Conservation (phyloP, 306 rosid species). For the Glycyrrhiza uralensis region DNA sequence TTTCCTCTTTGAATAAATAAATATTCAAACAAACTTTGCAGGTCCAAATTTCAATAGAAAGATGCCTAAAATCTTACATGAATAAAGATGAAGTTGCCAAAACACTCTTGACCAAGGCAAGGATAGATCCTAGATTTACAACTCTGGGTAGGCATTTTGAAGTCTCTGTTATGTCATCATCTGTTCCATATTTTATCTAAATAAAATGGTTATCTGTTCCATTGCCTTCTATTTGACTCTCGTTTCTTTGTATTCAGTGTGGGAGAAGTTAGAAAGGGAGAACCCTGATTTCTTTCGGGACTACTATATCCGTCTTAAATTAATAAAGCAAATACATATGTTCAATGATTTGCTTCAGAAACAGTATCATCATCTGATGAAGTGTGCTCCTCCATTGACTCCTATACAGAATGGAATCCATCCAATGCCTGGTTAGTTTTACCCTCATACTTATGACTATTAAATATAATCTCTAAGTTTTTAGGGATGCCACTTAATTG, state of each 20-base stretch:
- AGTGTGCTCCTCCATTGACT: conserved; percentile 67
- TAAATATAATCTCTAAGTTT: not conserved
- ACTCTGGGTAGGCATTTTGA: conserved; percentile 54
- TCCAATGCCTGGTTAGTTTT: conserved; percentile 76
- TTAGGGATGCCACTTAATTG: not conserved
- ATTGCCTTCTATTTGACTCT: conserved; percentile 12
- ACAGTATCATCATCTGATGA: conserved; percentile 65
- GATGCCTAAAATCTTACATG: conserved; percentile 79
- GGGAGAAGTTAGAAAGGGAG: conserved; percentile 96
- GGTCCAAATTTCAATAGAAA: conserved; percentile 85
- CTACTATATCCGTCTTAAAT: conserved; percentile 70
- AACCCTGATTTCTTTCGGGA: conserved; percentile 80
- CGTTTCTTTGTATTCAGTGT: conserved; percentile 41
- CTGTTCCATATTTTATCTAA: not conserved
- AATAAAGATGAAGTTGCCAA: conserved; percentile 86
- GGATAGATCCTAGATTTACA: conserved; percentile 91
- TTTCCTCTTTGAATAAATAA: not conserved
- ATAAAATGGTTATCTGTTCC: not conserved
- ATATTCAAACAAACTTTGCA: conserved; percentile 35
- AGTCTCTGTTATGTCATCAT: not conserved
- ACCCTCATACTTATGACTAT: not conserved
- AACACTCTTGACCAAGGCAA: conserved; percentile 77
- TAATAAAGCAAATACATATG: conserved; percentile 71
- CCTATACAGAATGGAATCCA: conserved; percentile 85
- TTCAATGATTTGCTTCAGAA: conserved; percentile 81